Percentiles rank a stretch among this genome's conserved stretches.
Conservation (phyloP, 305 asterid genomes). For the Fraxinus sp. region DNA sequence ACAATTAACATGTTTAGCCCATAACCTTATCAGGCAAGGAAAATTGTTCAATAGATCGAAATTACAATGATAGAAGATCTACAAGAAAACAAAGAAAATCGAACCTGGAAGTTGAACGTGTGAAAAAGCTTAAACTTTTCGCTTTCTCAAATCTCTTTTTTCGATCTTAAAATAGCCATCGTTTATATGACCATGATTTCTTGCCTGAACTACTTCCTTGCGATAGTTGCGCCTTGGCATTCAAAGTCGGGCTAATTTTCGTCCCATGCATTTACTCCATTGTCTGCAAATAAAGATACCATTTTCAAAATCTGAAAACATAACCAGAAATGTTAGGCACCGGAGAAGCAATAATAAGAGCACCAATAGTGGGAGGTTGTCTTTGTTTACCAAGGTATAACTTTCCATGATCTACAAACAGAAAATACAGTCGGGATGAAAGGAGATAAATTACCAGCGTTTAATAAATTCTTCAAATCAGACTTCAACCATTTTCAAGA, state of each 20-base stretch:
- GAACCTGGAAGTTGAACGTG: background rate
- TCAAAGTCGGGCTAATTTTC: constrained; percentile 58
- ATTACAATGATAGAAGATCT: background rate
- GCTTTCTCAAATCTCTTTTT: constrained; percentile 4
- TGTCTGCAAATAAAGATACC: constrained; percentile 32
- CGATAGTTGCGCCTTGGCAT: constrained; percentile 38
- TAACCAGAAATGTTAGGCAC: background rate
- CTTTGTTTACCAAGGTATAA: constrained; percentile 31
- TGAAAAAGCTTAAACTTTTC: background rate
- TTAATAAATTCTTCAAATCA: background rate
- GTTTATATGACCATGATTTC: constrained; percentile 63
- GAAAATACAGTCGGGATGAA: background rate
- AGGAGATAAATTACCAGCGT: background rate
- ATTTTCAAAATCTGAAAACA: background rate
- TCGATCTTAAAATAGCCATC: constrained; percentile 59
- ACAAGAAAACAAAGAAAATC: background rate
- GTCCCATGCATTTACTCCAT: constrained; percentile 56
- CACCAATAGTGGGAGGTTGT: constrained; percentile 35
- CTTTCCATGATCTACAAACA: constrained; percentile 35
- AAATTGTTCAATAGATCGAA: background rate
- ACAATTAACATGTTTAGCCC: background rate
- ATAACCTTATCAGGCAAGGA: background rate
- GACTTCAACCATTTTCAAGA: background rate
- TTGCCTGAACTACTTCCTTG: constrained; percentile 39
- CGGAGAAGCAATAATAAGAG: background rate